These are phyloP conservation scores for Oryza longistaminata DNA, from an alignment of 176 grass and related monocot species.

Conservation along the genomic window DNA sequence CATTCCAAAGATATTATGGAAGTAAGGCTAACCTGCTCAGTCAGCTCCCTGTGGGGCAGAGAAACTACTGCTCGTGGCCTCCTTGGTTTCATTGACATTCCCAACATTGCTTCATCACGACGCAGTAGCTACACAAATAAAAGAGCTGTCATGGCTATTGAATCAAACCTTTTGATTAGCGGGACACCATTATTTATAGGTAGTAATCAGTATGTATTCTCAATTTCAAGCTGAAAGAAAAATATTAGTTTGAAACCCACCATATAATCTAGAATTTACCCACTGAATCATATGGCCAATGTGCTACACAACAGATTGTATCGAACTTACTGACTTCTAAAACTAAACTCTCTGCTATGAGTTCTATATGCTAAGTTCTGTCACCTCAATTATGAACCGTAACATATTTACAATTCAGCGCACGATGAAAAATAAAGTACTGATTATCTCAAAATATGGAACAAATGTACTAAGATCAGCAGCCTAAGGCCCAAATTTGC, in stretches of 20 bases:
- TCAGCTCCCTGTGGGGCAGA: constrained; percentile 96
- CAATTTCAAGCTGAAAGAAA: neutral
- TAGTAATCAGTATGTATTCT: neutral
- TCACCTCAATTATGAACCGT: neutral
- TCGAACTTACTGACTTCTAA: neutral
- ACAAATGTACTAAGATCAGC: neutral
- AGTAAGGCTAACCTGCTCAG: constrained; percentile 70
- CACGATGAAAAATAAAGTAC: neutral
- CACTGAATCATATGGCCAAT: neutral
- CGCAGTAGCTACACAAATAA: constrained; percentile 65
- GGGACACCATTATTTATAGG: too few relatives aligned
- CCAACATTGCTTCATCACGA: constrained; percentile 65
- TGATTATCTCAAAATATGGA: neutral
- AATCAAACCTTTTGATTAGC: neutral
- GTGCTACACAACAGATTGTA: neutral
- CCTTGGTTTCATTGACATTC: constrained; percentile 86
- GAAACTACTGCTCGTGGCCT: constrained; percentile 72
- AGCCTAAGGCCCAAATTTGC: neutral
- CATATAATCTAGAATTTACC: neutral
- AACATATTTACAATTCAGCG: too few relatives aligned
- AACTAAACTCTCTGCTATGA: neutral
- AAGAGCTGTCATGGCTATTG: neutral
- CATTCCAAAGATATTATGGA: constrained; percentile 19
- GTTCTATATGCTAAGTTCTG: neutral
- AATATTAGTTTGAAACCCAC: neutral